phyloP scores from a whole-genome alignment of 768 basidiomycete species.

The Phaffia australis region DNA sequence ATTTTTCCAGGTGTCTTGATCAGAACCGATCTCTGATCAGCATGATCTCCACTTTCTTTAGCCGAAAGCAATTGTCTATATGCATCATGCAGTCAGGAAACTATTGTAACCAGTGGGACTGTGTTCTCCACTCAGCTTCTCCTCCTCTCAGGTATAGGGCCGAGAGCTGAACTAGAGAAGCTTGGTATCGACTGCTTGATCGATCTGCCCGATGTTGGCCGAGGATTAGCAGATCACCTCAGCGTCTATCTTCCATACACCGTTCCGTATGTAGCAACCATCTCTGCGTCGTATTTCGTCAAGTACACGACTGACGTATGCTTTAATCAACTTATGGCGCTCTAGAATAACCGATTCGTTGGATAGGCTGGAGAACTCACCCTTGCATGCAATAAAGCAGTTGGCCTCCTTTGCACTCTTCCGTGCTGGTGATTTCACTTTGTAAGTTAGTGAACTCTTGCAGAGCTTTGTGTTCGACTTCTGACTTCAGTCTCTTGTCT shows the following conservation, averaged over 20 bases:
- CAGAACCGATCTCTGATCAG: not conserved
- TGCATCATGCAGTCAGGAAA: constrained; percentile 7
- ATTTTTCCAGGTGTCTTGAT: not conserved
- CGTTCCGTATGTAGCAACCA: constrained; percentile 16
- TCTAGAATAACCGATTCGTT: constrained; percentile 20
- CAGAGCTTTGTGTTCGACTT: not conserved
- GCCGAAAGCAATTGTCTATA: not conserved
- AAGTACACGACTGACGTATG: not conserved
- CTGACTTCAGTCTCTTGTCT: not conserved
- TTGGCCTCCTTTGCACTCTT: constrained; percentile 15
- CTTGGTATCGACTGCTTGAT: constrained; percentile 49
- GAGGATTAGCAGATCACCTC: constrained; percentile 60
- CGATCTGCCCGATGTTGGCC: constrained; percentile 64
- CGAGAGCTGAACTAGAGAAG: constrained; percentile 47
- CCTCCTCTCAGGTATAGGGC: constrained; percentile 63
- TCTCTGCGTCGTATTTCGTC: not conserved
- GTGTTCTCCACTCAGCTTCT: constrained; percentile 48
- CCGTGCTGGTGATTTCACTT: constrained; percentile 22
- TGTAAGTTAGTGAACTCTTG: not conserved
- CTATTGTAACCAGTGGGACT: constrained; percentile 37
- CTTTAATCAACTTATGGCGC: not conserved
- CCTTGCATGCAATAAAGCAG: constrained; percentile 19
- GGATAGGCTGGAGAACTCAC: constrained; percentile 20
- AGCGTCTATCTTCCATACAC: constrained; percentile 34
- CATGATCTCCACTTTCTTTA: not conserved